phyloP scores from a whole-genome alignment of 2,329 filamentous ascomycete genomes.

The Aspergillus sp. region DNA sequence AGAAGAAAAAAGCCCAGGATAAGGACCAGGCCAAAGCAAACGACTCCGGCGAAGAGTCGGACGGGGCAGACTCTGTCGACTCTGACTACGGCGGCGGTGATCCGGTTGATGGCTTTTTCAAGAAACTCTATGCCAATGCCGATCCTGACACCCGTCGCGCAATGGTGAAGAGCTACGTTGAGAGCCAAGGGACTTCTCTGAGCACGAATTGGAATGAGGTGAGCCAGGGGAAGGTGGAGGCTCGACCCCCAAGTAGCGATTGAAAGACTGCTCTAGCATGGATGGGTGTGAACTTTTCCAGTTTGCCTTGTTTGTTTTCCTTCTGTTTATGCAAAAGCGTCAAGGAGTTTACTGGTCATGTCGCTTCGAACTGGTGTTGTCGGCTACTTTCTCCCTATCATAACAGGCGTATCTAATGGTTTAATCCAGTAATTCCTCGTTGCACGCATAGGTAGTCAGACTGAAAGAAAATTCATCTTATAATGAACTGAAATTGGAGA shows the following conservation, averaged over 20 bases:
- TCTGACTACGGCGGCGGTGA: slow-evolving; percentile 53
- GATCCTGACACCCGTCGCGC: slow-evolving; percentile 79
- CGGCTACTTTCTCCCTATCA: neutral
- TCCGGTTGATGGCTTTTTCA: slow-evolving; percentile 81
- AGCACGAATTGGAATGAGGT: slow-evolving; percentile 93
- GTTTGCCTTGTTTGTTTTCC: neutral
- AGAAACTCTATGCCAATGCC: slow-evolving; percentile 76
- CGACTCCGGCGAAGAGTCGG: slow-evolving; percentile 53
- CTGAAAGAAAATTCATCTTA: no score
- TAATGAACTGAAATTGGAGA: no score
- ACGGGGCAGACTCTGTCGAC: slow-evolving; percentile 46
- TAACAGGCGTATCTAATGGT: neutral
- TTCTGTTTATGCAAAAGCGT: neutral
- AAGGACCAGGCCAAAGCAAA: slow-evolving; percentile 32
- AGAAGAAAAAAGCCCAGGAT: slow-evolving; percentile 28
- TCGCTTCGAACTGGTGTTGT: neutral
- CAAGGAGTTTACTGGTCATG: neutral
- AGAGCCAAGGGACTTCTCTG: slow-evolving; percentile 89
- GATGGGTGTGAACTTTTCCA: neutral
- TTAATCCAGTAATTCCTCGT: no score
- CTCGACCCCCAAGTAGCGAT: slow-evolving; percentile 26
- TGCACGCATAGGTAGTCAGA: no score
- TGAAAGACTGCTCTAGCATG: neutral
- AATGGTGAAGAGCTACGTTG: slow-evolving; percentile 96
- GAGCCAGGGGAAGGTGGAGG: slow-evolving; percentile 65